Evolutionary conservation across 768 basidiomycete species (phyloP).

Genomic region (Xerocomellus dryophilus): DNA sequence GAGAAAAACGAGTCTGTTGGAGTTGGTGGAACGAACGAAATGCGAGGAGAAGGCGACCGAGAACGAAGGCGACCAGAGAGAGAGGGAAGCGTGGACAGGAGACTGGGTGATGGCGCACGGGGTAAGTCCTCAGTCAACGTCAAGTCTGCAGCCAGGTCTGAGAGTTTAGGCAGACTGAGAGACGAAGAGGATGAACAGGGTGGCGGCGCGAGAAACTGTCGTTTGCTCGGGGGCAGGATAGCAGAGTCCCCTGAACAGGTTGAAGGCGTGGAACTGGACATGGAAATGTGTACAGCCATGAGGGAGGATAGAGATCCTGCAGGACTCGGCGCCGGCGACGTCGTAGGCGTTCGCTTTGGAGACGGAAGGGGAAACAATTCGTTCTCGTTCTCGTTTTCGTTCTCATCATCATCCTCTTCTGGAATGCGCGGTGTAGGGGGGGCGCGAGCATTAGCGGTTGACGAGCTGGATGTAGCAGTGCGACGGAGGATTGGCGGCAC

Average conservation of each 20-base stretch:
- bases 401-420: constrained; percentile 40
- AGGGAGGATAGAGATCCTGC: constrained; percentile 30
- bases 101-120: constrained; percentile 21
- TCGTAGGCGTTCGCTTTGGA: constrained; percentile 51
- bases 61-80: constrained; percentile 21
- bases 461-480: neutral
- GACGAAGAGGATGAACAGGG: constrained; percentile 24
- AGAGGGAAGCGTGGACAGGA: constrained; percentile 22
- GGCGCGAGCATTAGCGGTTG: neutral
- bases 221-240: neutral
- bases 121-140: constrained; percentile 3
- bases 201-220: constrained; percentile 22
- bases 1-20: neutral
- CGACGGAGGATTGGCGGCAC: neutral
- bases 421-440: constrained; percentile 28
- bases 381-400: constrained; percentile 53
- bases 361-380: constrained; percentile 60
- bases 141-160: constrained; percentile 13
- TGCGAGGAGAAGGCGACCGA: constrained; percentile 7
- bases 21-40: constrained; percentile 7
- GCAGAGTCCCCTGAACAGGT: constrained; percentile 16
- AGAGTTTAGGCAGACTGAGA: constrained; percentile 20
- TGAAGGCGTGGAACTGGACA: constrained; percentile 16
- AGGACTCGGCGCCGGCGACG: constrained; percentile 38
- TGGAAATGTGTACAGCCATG: neutral